Percentiles rank a stretch among this genome's conserved stretches.
phyloP scores from a whole-genome alignment of 768 basidiomycete species.

The Suillus discolor region DNA sequence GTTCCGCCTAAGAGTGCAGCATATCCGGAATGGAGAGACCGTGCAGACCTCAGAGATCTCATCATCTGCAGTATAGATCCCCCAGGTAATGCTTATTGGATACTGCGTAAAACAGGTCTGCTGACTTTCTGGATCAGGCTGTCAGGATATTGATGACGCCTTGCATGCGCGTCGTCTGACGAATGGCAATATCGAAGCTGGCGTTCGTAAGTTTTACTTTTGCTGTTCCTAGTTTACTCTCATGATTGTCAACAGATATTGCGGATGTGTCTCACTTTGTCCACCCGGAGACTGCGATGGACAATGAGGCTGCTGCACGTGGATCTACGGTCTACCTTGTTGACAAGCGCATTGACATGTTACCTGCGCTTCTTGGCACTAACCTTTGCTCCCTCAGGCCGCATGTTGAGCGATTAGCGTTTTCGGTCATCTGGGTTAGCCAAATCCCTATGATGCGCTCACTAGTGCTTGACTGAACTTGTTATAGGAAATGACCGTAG shows the following conservation, averaged over 20 bases:
- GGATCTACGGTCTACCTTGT: conserved; percentile 98
- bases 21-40: conserved; percentile 69
- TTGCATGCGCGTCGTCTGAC: conserved; percentile 85
- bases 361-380: conserved; percentile 90
- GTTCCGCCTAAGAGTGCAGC: conserved; percentile 74
- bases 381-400: conserved; percentile 94
- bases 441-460: no score
- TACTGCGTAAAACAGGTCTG: not conserved
- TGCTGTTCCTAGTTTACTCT: conserved; percentile 1
- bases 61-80: conserved; percentile 97
- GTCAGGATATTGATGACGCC: conserved; percentile 98
- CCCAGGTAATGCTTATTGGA: conserved; percentile 55
- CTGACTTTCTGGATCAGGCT: conserved; percentile 51
- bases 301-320: conserved; percentile 90
- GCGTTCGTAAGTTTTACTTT: conserved; percentile 81
- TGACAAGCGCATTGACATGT: conserved; percentile 98
- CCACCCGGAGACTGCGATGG: conserved; percentile 91
- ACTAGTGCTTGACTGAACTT: not conserved
- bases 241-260: conserved; percentile 63
- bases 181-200: conserved; percentile 95
- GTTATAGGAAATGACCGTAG: conserved; percentile 80
- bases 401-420: conserved; percentile 91
- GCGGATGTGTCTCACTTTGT: conserved; percentile 99
- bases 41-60: conserved; percentile 85
- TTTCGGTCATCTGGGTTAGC: conserved; percentile 92